A percentile compares a stretch with the other conserved stretches of the same genome.
Conservation (phyloP, 2,329 filamentous ascomycete genomes). For the Gremmenia infestans region DNA sequence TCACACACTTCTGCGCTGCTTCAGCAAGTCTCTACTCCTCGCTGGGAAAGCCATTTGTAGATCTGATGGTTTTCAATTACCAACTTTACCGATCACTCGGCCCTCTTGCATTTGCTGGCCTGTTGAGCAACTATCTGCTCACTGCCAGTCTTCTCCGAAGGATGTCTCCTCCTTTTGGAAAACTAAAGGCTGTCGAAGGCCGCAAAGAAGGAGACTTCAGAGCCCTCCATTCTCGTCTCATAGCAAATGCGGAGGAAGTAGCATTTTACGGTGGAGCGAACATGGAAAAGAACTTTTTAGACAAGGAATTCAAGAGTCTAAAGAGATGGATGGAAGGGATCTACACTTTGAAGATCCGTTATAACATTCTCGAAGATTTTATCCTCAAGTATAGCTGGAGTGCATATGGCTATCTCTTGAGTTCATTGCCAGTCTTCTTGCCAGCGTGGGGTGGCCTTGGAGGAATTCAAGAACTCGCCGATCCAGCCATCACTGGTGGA, state of each 20-base stretch:
- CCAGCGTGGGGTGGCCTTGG: slow-evolving; percentile 88
- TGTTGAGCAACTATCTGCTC: slow-evolving; percentile 88
- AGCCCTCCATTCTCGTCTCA: slow-evolving; percentile 81
- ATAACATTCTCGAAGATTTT: slow-evolving; percentile 98
- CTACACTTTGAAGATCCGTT: slow-evolving; percentile 94
- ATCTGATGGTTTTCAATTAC: slow-evolving; percentile 96
- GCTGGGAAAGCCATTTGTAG: slow-evolving; percentile 95
- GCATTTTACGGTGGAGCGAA: slow-evolving; percentile 96
- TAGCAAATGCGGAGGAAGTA: slow-evolving; percentile 95
- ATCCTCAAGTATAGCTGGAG: slow-evolving; percentile 99
- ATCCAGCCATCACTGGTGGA: slow-evolving; percentile 44
- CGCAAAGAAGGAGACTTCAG: slow-evolving; percentile 94
- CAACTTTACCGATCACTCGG: slow-evolving; percentile 90
- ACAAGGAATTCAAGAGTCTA: slow-evolving; percentile 86
- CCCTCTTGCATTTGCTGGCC: slow-evolving; percentile 76
- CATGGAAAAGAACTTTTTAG: slow-evolving; percentile 89
- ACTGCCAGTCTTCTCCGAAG: slow-evolving; percentile 86
- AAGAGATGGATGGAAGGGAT: slow-evolving; percentile 98
- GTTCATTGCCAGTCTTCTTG: slow-evolving; percentile 88
- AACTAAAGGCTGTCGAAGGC: slow-evolving; percentile 92
- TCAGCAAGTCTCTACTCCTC: slow-evolving; percentile 93
- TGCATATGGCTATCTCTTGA: slow-evolving; percentile 90
- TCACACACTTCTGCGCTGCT: slow-evolving; percentile 90
- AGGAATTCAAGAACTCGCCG: slow-evolving; percentile 62
- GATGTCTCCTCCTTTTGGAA: slow-evolving; percentile 91